These are phyloP conservation scores for Dothideomycetes sp. DNA, from an alignment of 2,329 filamentous ascomycete species.

Conservation along the genomic window DNA sequence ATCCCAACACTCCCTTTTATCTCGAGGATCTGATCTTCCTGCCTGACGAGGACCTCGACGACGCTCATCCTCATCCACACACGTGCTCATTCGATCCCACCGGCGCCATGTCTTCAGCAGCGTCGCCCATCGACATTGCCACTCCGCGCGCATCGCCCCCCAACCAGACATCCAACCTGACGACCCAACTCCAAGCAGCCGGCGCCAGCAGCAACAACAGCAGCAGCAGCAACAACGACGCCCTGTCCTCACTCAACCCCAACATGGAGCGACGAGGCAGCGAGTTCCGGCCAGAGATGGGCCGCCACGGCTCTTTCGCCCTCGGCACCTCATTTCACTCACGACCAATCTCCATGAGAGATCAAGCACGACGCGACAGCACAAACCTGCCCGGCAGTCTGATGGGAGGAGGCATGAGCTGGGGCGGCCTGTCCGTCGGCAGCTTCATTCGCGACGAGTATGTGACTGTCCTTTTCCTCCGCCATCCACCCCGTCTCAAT, in stretches of 20 bases:
- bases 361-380: conserved; percentile 46
- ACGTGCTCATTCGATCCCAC: conserved; percentile 8
- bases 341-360: conserved; percentile 50
- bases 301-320: conserved; percentile 44
- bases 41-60: conserved; percentile 27
- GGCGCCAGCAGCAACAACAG: conserved; percentile 8
- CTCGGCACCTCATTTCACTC: conserved; percentile 44
- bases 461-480: conserved; percentile 42
- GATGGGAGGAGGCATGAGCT: conserved; percentile 74
- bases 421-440: conserved; percentile 90
- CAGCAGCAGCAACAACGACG: conserved; percentile 4
- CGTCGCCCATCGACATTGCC: conserved; percentile 50
- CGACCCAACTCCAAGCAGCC: conserved; percentile 45
- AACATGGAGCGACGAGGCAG: conserved; percentile 19
- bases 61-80: conserved; percentile 23
- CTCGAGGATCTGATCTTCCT: conserved; percentile 24
- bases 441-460: conserved; percentile 98
- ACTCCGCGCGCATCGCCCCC: conserved; percentile 46
- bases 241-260: background rate
- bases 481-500: no score
- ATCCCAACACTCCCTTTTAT: conserved; percentile 12
- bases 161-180: conserved; percentile 52
- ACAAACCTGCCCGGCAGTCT: conserved; percentile 44
- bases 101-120: conserved; percentile 40
- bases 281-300: conserved; percentile 24